Evolutionary conservation across 2,329 filamentous ascomycete genomes (phyloP), one percentile per base, ranked within the genome.

Genomic region (Pseudocercospora ulei): DNA sequence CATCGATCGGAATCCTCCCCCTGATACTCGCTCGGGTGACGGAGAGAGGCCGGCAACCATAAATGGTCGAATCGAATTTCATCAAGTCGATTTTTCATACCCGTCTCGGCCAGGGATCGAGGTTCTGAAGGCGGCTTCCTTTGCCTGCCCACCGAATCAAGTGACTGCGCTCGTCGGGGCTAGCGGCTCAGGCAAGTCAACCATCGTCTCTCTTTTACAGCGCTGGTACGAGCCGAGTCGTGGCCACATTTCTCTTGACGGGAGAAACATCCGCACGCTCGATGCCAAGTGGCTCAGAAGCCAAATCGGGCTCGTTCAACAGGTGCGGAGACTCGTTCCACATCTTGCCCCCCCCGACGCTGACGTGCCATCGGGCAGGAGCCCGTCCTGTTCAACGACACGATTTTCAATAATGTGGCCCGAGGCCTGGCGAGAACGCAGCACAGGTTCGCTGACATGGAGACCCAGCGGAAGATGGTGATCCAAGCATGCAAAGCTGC

Each of bases 321-420:
- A 29, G 26, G 26, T 29, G n/a, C 13, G 8, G 5, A 13, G 17
- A 26, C 8, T 7, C n/a, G n/a, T 4, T 7, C 3, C 26, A 7
- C 7, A 6, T 7, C 5, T 7, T 29, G 7, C 12, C 26, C 14
- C 4, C n/a, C 8, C 4, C 5, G 13, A 29, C 26, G 5, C 11
- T 14, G n/a, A 29, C 17, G 4, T 5, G 5, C n/a, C 4, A 7
- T 6, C 13, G n/a, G 8, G 24, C 17, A 29, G 26, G 29, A 33
- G 11, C 29, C 29, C 12, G 29, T 33, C 3, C 17, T 33, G 17
- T 33, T 33, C 19, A 33, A 23, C 19, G 29, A 23, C 16, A 33
- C 29, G 3, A 33, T 33, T 13, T 33, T 20, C 11, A 12, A 33
- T 7, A 33, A 33, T 12, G 29, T 33, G 7, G 29, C 12, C 4